phyloP scores from a whole-genome alignment of 2,329 filamentous ascomycete genomes.

The Teratosphaeria pseudoeucalypti region DNA sequence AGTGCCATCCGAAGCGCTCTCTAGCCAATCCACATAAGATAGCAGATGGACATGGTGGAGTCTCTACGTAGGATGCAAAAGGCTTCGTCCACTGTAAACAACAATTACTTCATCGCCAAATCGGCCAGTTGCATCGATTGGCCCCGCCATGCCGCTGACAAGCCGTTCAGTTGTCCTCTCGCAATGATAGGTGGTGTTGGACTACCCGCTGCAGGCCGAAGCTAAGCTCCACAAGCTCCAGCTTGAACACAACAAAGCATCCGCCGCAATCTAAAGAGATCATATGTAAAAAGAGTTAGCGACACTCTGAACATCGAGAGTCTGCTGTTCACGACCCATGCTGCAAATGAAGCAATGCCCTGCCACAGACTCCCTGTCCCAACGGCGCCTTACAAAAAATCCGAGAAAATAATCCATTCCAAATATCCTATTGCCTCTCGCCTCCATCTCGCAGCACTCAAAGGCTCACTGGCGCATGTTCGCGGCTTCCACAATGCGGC shows the following conservation, averaged over 20 bases:
- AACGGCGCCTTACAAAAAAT: not conserved
- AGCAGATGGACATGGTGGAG: not conserved
- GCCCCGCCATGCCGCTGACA: not conserved
- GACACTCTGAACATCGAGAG: not conserved
- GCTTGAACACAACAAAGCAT: not conserved
- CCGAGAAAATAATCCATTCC: not conserved
- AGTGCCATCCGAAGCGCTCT: conserved; percentile 35
- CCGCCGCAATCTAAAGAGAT: too few relatives aligned
- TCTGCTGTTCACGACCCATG: not conserved
- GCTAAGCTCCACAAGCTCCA: not conserved
- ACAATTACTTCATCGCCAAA: not conserved
- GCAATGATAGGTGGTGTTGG: not conserved
- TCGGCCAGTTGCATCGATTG: not conserved
- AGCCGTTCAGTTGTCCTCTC: not conserved
- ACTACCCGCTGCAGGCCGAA: not conserved
- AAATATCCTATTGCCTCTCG: not conserved
- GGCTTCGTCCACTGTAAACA: too few relatives aligned
- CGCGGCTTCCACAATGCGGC: not conserved
- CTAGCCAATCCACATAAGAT: conserved; percentile 12
- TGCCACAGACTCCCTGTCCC: not conserved
- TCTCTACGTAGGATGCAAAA: not conserved
- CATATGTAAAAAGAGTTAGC: not conserved
- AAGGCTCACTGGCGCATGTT: not conserved
- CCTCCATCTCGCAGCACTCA: not conserved
- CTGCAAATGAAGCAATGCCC: not conserved